Evolutionary conservation across 345 rosid genomes (phyloP), one percentile per base, ranked within the genome.

Genomic region (Durio zibethinus): DNA sequence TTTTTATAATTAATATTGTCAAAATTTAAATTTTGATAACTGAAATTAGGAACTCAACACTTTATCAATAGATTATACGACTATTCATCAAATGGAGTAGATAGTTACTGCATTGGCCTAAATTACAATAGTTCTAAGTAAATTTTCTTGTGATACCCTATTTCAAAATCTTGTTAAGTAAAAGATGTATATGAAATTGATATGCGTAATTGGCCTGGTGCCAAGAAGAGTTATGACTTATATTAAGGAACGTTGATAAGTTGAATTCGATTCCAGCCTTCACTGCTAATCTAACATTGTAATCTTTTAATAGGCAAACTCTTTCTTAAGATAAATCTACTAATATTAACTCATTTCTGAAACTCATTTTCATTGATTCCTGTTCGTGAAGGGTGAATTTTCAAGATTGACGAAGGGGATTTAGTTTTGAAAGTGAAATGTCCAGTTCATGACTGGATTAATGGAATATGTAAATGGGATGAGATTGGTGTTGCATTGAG

Each of bases 251-350:
- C 4, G 36, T 70, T 12, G 5, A 31, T 29, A 96, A 93, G 87
- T 80, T 93, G 89, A 96, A 93, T 79, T 92, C 99, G 20, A 93
- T 96, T 75, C 98, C 99, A 23, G 99, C 99, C 21, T 96, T 96
- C 86, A 96, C 98, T 2, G 97, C 99, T 66, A 96, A 96, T 86
- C 78, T 96, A 72, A 92, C 99, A 0, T 90, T 93, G 88, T 98
- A 93, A 76, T 92, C 99, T 71, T 96, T 96, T 90, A 96, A 93
- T 85, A 84, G 86, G 82, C 90, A 97, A 48, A 96, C 99, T 18
- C 80, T 96, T 70, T 89, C 94, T 33, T 96, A 77, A 84, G 72
- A 36, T 27, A 14, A 64, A 63, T 36, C 8, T n/a, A n/a, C n/a
- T n/a, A n/a, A n/a, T 36, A 4, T 36, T 36, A 36, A 36, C 5